These are phyloP conservation scores for Phlebiopsis flavidoalba DNA, from an alignment of 768 basidiomycete species.

Conservation along the genomic window DNA sequence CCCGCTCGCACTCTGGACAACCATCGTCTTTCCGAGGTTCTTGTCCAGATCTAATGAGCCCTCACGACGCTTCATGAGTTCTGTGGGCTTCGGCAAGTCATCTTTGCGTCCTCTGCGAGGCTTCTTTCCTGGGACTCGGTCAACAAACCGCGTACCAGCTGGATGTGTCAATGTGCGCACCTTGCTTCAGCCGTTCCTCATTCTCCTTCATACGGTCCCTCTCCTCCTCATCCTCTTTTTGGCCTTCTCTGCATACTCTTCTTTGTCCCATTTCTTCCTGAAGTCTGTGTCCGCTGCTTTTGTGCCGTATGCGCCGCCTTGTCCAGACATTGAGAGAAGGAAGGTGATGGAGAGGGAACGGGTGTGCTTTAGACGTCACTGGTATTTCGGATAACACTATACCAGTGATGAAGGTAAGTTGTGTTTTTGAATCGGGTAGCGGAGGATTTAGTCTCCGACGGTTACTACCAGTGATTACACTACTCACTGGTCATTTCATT, in stretches of 20 bases:
- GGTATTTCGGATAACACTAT: no score
- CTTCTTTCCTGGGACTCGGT: conserved; percentile 60
- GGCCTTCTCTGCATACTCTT: conserved; percentile 82
- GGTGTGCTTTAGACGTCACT: no score
- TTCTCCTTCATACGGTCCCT: conserved; percentile 81
- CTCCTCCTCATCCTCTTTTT: conserved; percentile 76
- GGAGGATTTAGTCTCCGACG: no score
- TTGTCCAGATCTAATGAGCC: conserved; percentile 85
- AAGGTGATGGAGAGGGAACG: no score
- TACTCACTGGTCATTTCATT: no score
- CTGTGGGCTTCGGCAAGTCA: conserved; percentile 89
- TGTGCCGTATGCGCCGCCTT: conserved; percentile 28
- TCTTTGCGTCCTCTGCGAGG: conserved; percentile 64
- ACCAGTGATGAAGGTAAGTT: no score
- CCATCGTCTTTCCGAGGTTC: conserved; percentile 92
- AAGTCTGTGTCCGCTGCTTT: conserved; percentile 64
- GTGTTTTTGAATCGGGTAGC: no score
- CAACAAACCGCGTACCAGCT: not conserved
- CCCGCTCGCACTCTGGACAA: conserved; percentile 80
- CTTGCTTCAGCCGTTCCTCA: conserved; percentile 80
- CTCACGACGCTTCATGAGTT: conserved; percentile 88
- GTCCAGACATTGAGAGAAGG: conserved; percentile 14
- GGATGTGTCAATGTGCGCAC: conserved; percentile 31
- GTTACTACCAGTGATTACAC: no score
- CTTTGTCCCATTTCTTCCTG: conserved; percentile 92